A percentile compares a stretch with the other conserved stretches of the same genome.
These are phyloP conservation scores for Microdochium trichocladiopsis DNA, from an alignment of 2,329 filamentous ascomycete genomes.

Conservation along the genomic window DNA sequence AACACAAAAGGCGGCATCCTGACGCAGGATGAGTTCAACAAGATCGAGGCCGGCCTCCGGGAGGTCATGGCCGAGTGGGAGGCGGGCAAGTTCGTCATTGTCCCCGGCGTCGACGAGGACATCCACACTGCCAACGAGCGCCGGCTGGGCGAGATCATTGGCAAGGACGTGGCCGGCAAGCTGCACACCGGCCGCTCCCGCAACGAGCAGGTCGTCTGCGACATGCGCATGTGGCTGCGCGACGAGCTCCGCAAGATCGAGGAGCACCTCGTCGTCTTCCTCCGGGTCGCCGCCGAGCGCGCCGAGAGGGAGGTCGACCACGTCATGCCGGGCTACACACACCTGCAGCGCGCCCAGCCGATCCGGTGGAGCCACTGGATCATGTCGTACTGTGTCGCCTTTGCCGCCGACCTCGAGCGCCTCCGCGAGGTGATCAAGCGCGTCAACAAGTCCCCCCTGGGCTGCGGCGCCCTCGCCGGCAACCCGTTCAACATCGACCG, in stretches of 20 bases:
- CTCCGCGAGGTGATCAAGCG: conserved; percentile 58
- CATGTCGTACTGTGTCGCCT: conserved; percentile 59
- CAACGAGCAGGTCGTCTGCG: conserved; percentile 85
- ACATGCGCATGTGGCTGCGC: conserved; percentile 85
- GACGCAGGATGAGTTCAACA: conserved; percentile 61
- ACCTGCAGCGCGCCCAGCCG: conserved; percentile 66
- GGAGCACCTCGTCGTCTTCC: conserved; percentile 56
- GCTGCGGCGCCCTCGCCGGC: conserved; percentile 65
- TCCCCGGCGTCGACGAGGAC: conserved; percentile 46
- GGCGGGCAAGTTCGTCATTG: conserved; percentile 39
- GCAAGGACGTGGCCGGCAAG: conserved; percentile 79
- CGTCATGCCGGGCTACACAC: conserved; percentile 72
- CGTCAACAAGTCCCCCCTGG: conserved; percentile 59
- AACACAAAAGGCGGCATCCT: conserved; percentile 73
- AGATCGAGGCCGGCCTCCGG: conserved; percentile 66
- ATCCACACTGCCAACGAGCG: conserved; percentile 69
- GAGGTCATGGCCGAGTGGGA: conserved; percentile 49
- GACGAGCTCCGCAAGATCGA: conserved; percentile 69
- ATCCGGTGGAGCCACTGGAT: conserved; percentile 73
- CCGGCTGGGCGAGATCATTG: conserved; percentile 74
- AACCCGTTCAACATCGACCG: conserved; percentile 72
- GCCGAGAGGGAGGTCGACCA: conserved; percentile 64
- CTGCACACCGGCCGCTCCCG: conserved; percentile 82
- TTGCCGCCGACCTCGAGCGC: conserved; percentile 60
- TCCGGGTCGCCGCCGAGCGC: conserved; percentile 60